phyloP scores from a whole-genome alignment of 495 filamentous ascomycete species.

The Aspergillus ellipticus region DNA sequence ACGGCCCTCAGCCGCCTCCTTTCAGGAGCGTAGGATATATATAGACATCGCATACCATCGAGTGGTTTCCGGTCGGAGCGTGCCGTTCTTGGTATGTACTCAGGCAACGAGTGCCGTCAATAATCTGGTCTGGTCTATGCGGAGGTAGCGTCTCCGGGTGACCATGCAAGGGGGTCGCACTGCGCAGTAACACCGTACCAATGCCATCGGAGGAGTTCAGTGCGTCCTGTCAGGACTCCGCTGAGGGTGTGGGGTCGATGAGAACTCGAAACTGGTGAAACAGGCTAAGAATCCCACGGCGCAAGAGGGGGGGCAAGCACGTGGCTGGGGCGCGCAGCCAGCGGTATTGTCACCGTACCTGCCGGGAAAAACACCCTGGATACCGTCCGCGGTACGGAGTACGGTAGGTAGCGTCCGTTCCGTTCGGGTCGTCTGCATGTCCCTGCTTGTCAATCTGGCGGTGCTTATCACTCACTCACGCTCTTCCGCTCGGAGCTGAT shows the following conservation, averaged over 20 bases:
- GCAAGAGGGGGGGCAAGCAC: neutral
- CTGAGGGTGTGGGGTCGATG: slow-evolving; percentile 1
- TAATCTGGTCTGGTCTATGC: neutral
- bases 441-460: too few species aligned
- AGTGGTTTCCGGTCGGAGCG: neutral
- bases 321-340: slow-evolving; percentile 1
- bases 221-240: slow-evolving; percentile 4
- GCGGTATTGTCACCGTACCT: neutral
- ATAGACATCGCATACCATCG: neutral
- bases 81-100: neutral
- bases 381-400: too few species aligned
- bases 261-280: slow-evolving; percentile 1
- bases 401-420: too few species aligned
- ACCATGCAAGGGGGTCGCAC: neutral
- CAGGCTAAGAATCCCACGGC: slow-evolving; percentile 1
- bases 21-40: neutral
- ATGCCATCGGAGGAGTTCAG: neutral
- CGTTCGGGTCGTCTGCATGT: too few species aligned
- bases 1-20: neutral
- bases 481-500: too few species aligned
- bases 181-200: neutral
- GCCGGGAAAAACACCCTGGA: neutral
- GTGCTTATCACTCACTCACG: too few species aligned
- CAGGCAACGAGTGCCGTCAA: neutral
- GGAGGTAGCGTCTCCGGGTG: neutral